Conservation (phyloP, 331 rosid species). For the Acacia pycnantha region DNA sequence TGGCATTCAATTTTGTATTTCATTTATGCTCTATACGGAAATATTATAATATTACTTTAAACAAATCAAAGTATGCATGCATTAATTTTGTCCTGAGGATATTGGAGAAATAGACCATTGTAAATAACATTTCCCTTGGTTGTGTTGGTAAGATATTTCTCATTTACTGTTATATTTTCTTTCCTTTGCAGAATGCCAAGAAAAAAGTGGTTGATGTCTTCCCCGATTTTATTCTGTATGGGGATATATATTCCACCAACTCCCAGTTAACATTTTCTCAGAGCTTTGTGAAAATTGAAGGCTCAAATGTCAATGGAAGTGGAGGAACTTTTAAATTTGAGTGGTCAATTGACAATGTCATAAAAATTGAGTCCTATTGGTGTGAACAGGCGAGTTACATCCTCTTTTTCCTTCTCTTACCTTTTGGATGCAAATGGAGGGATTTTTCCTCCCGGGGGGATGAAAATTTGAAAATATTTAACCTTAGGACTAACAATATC, state of each 20-base stretch:
- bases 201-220: constrained; percentile 43
- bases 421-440: neutral
- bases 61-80: constrained; percentile 7
- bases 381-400: constrained; percentile 41
- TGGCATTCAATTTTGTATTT: constrained; percentile 8
- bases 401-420: constrained; percentile 3
- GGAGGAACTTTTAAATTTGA: constrained; percentile 34
- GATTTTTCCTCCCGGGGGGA: neutral
- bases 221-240: constrained; percentile 52
- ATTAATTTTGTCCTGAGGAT: constrained; percentile 7
- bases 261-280: constrained; percentile 54
- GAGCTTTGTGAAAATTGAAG: constrained; percentile 47
- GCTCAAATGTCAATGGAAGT: constrained; percentile 41
- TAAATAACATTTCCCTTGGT: neutral
- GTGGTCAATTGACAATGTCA: constrained; percentile 52
- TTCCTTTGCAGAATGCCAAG: constrained; percentile 49
- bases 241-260: constrained; percentile 35
- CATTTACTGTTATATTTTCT: constrained; percentile 7
- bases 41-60: neutral
- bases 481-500: neutral
- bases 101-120: neutral
- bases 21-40: neutral
- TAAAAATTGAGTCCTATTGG: constrained; percentile 58
- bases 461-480: neutral
- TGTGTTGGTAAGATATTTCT: constrained; percentile 15